phyloP scores from a whole-genome alignment of 768 basidiomycete species.

The Mycena epipterygia region DNA sequence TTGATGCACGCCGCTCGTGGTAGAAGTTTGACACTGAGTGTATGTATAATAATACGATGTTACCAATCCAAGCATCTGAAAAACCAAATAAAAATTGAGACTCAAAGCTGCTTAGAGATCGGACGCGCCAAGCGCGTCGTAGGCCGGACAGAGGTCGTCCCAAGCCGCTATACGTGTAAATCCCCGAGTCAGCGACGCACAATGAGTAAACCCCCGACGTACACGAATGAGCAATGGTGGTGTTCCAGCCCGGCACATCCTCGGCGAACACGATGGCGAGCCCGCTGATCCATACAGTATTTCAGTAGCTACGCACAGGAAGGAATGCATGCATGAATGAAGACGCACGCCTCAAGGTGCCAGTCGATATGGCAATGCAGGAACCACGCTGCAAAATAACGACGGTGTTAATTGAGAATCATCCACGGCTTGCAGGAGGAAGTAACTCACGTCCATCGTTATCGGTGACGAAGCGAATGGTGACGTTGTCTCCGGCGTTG shows the following conservation, averaged over 20 bases:
- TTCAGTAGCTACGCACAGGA: conserved; percentile 35
- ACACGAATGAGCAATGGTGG: conserved; percentile 30
- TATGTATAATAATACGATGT: too few relatives aligned
- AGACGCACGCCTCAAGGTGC: conserved; percentile 57
- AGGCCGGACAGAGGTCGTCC: conserved; percentile 53
- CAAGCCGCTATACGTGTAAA: conserved; percentile 41
- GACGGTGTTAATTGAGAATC: conserved; percentile 27
- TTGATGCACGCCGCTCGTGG: too few relatives aligned
- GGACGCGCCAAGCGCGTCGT: conserved; percentile 20
- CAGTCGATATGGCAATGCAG: conserved; percentile 56
- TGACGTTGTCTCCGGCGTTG: conserved; percentile 52
- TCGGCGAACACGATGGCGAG: conserved; percentile 39
- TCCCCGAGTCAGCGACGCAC: neutral
- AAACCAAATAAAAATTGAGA: too few relatives aligned
- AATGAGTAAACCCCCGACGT: neutral
- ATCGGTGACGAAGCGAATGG: conserved; percentile 72
- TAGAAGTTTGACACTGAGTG: too few relatives aligned
- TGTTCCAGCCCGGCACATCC: conserved; percentile 51
- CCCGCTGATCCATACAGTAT: conserved; percentile 32
- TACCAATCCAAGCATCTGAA: too few relatives aligned
- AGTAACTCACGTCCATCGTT: conserved; percentile 70
- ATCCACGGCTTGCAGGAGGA: neutral
- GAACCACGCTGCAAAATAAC: conserved; percentile 45
- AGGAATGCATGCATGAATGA: neutral
- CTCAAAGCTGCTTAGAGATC: conserved; percentile 18